phyloP scores from a whole-genome alignment of 2,329 filamentous ascomycete species.

The Neofusicoccum laricinum region DNA sequence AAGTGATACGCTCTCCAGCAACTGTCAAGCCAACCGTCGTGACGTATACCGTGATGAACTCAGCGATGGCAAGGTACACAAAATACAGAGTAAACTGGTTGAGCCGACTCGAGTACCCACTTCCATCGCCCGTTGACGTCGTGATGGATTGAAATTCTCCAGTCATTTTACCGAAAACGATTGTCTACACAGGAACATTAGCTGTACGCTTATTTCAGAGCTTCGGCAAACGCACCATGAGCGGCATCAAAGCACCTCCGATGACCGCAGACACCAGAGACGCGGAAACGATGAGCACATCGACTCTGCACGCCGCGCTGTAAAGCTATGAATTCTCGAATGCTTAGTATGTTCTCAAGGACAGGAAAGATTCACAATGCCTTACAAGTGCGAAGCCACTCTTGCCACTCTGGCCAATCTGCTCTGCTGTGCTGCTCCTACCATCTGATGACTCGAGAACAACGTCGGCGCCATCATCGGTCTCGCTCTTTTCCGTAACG shows the following conservation, averaged over 20 bases:
- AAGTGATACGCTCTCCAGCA: slow-evolving; percentile 40
- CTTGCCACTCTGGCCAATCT: no score
- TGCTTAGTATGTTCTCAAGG: neutral
- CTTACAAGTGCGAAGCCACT: no score
- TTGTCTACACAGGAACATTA: neutral
- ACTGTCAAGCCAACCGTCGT: slow-evolving; percentile 83
- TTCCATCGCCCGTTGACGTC: slow-evolving; percentile 21
- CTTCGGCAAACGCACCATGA: slow-evolving; percentile 42
- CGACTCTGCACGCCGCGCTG: neutral
- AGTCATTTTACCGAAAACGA: slow-evolving; percentile 39
- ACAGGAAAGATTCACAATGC: no score
- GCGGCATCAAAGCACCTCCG: slow-evolving; percentile 33
- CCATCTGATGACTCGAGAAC: no score
- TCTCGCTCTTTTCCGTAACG: no score
- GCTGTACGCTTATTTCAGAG: slow-evolving; percentile 42
- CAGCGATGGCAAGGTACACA: slow-evolving; percentile 32
- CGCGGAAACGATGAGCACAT: neutral
- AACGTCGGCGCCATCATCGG: no score
- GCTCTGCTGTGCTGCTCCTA: no score
- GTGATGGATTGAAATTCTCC: slow-evolving; percentile 30
- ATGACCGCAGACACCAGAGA: slow-evolving; percentile 26
- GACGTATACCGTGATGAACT: slow-evolving; percentile 37
- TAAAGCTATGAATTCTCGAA: neutral
- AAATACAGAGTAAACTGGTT: slow-evolving; percentile 36
- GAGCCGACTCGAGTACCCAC: slow-evolving; percentile 31